These are phyloP conservation scores for Fragilaria radians DNA, from an alignment of 108 stramenopile species.

Conservation along the genomic window DNA sequence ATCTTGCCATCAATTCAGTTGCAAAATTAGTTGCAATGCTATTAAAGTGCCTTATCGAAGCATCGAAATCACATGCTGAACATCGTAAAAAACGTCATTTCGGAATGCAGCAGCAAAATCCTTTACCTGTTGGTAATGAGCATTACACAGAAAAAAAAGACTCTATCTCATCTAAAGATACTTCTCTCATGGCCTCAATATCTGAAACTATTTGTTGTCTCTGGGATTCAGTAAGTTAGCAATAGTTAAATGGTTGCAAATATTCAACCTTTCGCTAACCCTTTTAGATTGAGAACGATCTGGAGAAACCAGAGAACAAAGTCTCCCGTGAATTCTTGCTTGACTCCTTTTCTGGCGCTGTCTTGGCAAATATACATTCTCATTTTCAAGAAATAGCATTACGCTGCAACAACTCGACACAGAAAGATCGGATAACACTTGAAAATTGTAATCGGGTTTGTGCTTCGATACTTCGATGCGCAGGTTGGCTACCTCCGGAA, in stretches of 20 bases:
- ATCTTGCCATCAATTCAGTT: conserved; percentile 57
- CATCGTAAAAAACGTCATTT: conserved; percentile 8
- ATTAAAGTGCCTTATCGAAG: conserved; percentile 52
- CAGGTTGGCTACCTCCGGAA: conserved; percentile 33
- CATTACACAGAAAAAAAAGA: conserved; percentile 28
- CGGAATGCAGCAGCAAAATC: neutral
- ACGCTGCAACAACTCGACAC: conserved; percentile 6
- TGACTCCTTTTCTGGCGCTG: conserved; percentile 43
- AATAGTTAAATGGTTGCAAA: too few relatives aligned
- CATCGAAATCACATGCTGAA: conserved; percentile 28
- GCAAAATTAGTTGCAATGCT: conserved; percentile 82
- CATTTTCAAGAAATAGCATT: conserved; percentile 52
- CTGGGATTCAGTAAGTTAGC: conserved; percentile 49
- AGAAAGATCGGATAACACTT: conserved; percentile 6
- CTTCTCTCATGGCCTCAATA: conserved; percentile 53
- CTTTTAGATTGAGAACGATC: conserved; percentile 1
- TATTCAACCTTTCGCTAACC: neutral
- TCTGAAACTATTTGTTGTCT: conserved; percentile 51
- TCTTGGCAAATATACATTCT: conserved; percentile 40
- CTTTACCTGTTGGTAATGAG: too few relatives aligned
- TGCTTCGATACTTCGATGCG: conserved; percentile 53
- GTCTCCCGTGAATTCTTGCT: conserved; percentile 25
- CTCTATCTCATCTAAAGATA: conserved; percentile 32
- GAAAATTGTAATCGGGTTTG: conserved; percentile 41
- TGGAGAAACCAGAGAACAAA: conserved; percentile 13